Evolutionary conservation across 192 early-diverging fungal genomes (phyloP).

Genomic region (Kappamyces sp.): DNA sequence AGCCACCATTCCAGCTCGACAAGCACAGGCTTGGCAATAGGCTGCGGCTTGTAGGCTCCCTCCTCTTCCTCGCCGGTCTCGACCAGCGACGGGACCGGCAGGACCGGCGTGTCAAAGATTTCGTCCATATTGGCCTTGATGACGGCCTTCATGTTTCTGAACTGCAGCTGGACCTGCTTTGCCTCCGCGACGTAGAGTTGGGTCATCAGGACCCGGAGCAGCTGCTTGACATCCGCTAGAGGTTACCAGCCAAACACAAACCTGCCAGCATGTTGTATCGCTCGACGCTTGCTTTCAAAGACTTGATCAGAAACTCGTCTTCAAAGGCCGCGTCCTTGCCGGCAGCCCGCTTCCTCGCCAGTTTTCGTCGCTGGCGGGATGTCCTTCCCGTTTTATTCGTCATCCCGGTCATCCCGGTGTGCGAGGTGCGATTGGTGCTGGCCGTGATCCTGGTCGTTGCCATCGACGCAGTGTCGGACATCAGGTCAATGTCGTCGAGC

Average conservation of each 20-base stretch:
- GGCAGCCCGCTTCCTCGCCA: constrained; percentile 71
- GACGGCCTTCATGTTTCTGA: not conserved
- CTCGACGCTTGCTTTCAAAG: not conserved
- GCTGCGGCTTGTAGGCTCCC: not conserved
- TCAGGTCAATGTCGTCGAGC: constrained; percentile 85
- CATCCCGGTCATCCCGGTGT: constrained; percentile 27
- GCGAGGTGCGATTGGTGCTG: constrained; percentile 60
- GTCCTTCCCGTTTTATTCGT: constrained; percentile 29
- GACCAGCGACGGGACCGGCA: not conserved
- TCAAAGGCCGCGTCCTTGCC: constrained; percentile 89
- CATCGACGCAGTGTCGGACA: constrained; percentile 95
- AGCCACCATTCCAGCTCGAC: not conserved
- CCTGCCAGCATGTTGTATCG: constrained; percentile 1
- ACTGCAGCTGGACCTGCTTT: not conserved
- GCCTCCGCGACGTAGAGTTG: not conserved
- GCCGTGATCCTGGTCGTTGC: constrained; percentile 73
- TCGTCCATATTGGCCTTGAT: constrained; percentile 5
- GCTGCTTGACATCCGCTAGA: not conserved
- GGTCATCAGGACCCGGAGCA: not conserved
- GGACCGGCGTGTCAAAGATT: not conserved
- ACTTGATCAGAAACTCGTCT: constrained; percentile 61
- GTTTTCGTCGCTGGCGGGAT: constrained; percentile 59
- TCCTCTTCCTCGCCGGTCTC: not conserved
- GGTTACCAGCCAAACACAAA: not conserved
- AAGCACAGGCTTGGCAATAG: constrained; percentile 1